Conservation (phyloP, 2,329 filamentous ascomycete genomes). For the Balansia obtecta region DNA sequence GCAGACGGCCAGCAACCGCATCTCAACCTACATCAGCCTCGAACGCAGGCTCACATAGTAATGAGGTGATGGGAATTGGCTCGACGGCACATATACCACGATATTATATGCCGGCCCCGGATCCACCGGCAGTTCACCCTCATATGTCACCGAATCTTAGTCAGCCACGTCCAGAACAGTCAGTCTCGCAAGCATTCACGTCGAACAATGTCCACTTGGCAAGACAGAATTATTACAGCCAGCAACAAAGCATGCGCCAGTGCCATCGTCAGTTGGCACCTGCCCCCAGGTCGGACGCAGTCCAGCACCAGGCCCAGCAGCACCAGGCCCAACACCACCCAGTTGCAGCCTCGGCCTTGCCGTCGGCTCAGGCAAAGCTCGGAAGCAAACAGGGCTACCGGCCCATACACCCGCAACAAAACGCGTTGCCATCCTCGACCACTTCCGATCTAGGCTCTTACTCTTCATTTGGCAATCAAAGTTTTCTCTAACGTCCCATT, state of each 20-base stretch:
- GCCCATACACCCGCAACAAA: not conserved
- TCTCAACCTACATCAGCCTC: not conserved
- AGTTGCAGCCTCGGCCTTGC: not conserved
- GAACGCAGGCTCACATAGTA: not conserved
- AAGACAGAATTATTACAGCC: slow-evolving; percentile 1
- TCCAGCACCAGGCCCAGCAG: not conserved
- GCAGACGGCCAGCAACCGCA: not conserved
- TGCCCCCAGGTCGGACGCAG: not conserved
- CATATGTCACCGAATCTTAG: not conserved
- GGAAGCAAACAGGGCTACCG: not conserved
- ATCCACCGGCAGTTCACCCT: not conserved
- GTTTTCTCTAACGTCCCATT: slow-evolving; percentile 2
- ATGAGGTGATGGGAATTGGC: not conserved
- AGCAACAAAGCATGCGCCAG: slow-evolving; percentile 1
- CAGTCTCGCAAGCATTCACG: not conserved
- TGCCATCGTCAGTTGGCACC: not conserved
- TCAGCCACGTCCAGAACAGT: not conserved
- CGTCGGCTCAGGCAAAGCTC: not conserved
- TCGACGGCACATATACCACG: not conserved
- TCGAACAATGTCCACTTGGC: not conserved
- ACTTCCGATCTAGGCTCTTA: slow-evolving; percentile 1
- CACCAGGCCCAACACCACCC: slow-evolving; percentile 1
- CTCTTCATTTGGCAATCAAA: slow-evolving; percentile 1
- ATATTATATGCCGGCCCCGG: not conserved
- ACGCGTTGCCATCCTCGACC: not conserved